Percentiles rank a stretch among this genome's conserved stretches.
These are phyloP conservation scores for Daphne laureola DNA, from an alignment of 441 rosid species.

Conservation along the genomic window DNA sequence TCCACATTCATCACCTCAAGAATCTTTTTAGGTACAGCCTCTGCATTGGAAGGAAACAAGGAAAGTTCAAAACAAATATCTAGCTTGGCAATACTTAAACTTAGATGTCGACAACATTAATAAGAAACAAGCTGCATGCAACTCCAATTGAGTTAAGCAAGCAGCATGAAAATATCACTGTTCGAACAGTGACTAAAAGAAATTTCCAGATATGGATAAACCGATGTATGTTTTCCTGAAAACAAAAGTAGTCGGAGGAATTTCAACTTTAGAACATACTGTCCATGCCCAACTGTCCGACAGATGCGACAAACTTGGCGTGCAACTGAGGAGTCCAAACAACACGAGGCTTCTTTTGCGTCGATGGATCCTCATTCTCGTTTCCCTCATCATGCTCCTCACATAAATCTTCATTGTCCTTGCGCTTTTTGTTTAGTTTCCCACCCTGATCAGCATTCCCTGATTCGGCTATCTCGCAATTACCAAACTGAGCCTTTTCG, in stretches of 20 bases:
- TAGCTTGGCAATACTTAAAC: neutral
- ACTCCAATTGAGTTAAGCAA: neutral
- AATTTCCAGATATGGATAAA: neutral
- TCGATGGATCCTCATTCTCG: slow-evolving; percentile 38
- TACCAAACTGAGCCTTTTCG: slow-evolving; percentile 20
- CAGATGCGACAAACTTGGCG: slow-evolving; percentile 48
- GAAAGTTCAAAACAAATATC: neutral
- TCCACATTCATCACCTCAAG: slow-evolving; percentile 65
- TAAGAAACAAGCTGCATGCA: too few species aligned
- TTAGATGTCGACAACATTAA: too few species aligned
- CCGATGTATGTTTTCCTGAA: neutral
- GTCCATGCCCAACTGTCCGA: slow-evolving; percentile 50
- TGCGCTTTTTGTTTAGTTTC: slow-evolving; percentile 40
- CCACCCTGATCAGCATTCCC: slow-evolving; percentile 25
- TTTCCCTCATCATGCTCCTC: slow-evolving; percentile 35
- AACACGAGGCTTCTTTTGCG: slow-evolving; percentile 59
- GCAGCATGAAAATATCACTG: too few species aligned
- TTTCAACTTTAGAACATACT: slow-evolving; percentile 32
- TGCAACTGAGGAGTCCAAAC: slow-evolving; percentile 61
- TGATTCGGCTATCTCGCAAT: slow-evolving; percentile 17
- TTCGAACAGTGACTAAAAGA: neutral
- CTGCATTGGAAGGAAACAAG: slow-evolving; percentile 29
- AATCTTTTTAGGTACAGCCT: slow-evolving; percentile 70
- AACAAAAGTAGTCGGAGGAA: slow-evolving; percentile 10
- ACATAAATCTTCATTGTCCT: slow-evolving; percentile 51